A percentile compares a stretch with the other conserved stretches of the same genome.
These are phyloP conservation scores for Angophora floribunda DNA, from an alignment of 345 rosid genomes.

Conservation along the genomic window DNA sequence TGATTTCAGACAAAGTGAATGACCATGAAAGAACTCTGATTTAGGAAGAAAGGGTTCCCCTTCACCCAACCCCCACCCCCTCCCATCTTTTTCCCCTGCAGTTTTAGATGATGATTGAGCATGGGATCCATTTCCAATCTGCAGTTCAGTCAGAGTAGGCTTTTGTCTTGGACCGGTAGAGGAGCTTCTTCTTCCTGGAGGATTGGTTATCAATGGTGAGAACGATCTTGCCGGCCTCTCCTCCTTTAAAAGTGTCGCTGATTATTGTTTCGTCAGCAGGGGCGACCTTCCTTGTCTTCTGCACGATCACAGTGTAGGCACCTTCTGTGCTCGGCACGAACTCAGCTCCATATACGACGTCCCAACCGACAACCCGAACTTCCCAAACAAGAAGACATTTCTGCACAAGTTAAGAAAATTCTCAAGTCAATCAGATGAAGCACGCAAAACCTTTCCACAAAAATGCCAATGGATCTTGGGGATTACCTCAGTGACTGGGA, in stretches of 20 bases:
- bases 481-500: slow-evolving; percentile 29
- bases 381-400: slow-evolving; percentile 28
- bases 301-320: slow-evolving; percentile 34
- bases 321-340: slow-evolving; percentile 23
- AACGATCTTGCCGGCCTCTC: slow-evolving; percentile 34
- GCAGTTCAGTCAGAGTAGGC: slow-evolving; percentile 8
- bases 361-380: slow-evolving; percentile 40
- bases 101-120: background rate
- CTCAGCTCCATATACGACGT: slow-evolving; percentile 38
- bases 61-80: background rate
- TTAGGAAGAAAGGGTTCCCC: background rate
- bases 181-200: slow-evolving; percentile 41
- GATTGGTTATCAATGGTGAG: slow-evolving; percentile 29
- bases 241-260: slow-evolving; percentile 19
- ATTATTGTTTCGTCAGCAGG: slow-evolving; percentile 17
- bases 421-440: background rate
- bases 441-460: background rate
- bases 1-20: background rate
- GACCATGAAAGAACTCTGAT: background rate
- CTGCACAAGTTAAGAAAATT: background rate
- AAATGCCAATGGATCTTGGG: background rate
- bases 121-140: background rate
- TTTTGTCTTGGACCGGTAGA: slow-evolving; percentile 37
- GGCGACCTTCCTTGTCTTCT: slow-evolving; percentile 23
- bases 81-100: background rate